Conservation (phyloP, 1,139 yeast species). For the Magnusiomyces tetraspermus region DNA sequence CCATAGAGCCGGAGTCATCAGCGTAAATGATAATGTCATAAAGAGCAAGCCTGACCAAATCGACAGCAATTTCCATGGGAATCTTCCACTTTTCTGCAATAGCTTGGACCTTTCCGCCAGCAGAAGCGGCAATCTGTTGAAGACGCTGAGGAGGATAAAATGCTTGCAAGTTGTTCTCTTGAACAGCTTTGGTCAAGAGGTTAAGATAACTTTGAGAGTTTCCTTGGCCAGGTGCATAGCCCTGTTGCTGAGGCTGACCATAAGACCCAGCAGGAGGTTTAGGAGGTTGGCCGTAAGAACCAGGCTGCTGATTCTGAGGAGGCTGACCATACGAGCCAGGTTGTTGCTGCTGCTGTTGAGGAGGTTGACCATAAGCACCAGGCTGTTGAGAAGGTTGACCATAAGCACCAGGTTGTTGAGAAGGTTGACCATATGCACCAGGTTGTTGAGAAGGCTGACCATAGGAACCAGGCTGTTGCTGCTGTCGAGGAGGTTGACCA, state of each 20-base stretch:
- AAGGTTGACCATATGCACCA: constrained; percentile 2
- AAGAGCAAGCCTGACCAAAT: constrained; percentile 27
- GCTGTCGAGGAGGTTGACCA: constrained; percentile 8
- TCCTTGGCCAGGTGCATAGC: constrained; percentile 3
- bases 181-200: constrained; percentile 25
- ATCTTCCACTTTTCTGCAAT: constrained; percentile 27
- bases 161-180: constrained; percentile 26
- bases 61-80: constrained; percentile 29
- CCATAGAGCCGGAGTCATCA: constrained; percentile 33
- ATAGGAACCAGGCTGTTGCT: neutral
- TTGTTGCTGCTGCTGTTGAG: neutral
- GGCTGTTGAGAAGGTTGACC: constrained; percentile 12
- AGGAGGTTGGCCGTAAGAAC: constrained; percentile 13
- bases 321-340: constrained; percentile 15
- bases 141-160: constrained; percentile 29
- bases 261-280: constrained; percentile 12
- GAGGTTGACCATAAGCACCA: neutral
- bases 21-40: constrained; percentile 30
- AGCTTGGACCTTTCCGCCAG: constrained; percentile 21
- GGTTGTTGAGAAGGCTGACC: constrained; percentile 5
- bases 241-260: constrained; percentile 12
- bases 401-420: constrained; percentile 10
- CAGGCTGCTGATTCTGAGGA: constrained; percentile 6
- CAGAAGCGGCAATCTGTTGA: constrained; percentile 25
- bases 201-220: constrained; percentile 16